These are phyloP conservation scores for Astrephomene gubernaculifera DNA, from an alignment of 139 green algal species.

Conservation along the genomic window DNA sequence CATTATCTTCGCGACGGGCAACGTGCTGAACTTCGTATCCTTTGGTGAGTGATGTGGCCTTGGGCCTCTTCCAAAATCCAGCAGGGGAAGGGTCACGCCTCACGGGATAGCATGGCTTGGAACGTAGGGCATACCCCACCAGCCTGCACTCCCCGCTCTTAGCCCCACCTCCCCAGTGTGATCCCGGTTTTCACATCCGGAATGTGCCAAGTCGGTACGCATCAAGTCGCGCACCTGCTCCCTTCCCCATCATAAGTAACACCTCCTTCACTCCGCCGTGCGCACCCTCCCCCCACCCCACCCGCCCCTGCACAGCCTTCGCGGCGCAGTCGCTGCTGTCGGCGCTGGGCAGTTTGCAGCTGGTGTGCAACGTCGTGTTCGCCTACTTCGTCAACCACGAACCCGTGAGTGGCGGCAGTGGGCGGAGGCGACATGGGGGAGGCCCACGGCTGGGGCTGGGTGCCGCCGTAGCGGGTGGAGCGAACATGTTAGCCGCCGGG, in stretches of 20 bases:
- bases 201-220: no score
- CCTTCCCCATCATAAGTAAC: no score
- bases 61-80: no score
- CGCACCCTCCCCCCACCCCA: no score
- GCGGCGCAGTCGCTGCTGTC: constrained; percentile 88
- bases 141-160: no score
- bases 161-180: no score
- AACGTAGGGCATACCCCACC: no score
- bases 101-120: no score
- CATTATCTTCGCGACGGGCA: constrained; percentile 76
- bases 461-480: background rate
- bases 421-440: background rate
- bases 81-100: no score
- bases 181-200: no score
- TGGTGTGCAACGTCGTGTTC: constrained; percentile 91
- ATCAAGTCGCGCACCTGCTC: no score
- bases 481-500: background rate
- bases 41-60: constrained; percentile 58
- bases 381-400: constrained; percentile 83
- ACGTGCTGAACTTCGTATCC: constrained; percentile 85
- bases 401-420: constrained; percentile 53
- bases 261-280: no score
- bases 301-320: constrained; percentile 78
- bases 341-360: constrained; percentile 87
- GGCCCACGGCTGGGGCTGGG: background rate